Evolutionary conservation across 805 yeast species (phyloP).

Genomic region (Pichia thaimueangensis): DNA sequence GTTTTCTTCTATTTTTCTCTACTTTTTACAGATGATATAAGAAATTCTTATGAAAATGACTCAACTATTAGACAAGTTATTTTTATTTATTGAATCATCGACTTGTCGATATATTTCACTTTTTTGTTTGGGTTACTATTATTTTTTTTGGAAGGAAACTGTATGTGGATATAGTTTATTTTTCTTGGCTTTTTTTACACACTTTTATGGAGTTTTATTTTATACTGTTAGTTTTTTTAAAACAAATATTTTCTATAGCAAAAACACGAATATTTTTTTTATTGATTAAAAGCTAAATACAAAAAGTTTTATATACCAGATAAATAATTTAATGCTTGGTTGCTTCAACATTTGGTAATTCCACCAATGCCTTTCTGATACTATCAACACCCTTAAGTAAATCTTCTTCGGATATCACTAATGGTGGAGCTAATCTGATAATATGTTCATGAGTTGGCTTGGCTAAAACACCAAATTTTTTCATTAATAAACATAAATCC

Average conservation of each 20-base stretch:
- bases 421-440: conserved; percentile 93
- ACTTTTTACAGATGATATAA: neutral
- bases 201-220: neutral
- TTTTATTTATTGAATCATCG: neutral
- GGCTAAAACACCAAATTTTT: conserved; percentile 82
- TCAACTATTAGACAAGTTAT: neutral
- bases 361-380: conserved; percentile 53
- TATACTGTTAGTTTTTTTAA: neutral
- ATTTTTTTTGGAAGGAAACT: neutral
- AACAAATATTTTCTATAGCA: neutral
- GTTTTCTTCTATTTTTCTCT: neutral
- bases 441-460: conserved; percentile 94
- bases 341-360: conserved; percentile 49
- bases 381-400: conserved; percentile 72
- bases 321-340: conserved; percentile 30
- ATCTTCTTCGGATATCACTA: conserved; percentile 85
- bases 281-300: neutral
- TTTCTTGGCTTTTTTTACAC: neutral
- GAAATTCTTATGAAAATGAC: neutral
- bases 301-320: neutral
- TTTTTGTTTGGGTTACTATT: too few species aligned
- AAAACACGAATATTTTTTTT: neutral
- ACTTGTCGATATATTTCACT: neutral
- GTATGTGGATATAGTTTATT: conserved; percentile 5
- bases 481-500: conserved; percentile 90